Percentiles rank a stretch among this genome's conserved stretches.
Evolutionary conservation across 805 yeast genomes (phyloP).

Genomic region (Pichia californica): DNA sequence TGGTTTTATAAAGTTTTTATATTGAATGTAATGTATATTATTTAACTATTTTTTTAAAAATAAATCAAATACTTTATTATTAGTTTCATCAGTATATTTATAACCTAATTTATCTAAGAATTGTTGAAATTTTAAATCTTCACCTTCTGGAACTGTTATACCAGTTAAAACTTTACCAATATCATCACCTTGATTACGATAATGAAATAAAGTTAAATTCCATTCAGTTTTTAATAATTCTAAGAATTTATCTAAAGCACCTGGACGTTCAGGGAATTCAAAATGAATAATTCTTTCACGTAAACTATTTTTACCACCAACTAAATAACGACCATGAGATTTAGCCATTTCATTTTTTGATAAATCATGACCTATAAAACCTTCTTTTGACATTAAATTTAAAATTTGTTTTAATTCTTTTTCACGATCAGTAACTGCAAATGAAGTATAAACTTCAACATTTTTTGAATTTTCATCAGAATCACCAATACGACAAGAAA

Average conservation of each 20-base stretch:
- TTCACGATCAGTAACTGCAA: constrained; percentile 71
- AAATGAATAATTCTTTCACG: constrained; percentile 77
- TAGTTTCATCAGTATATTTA: constrained; percentile 71
- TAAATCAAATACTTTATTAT: constrained; percentile 77
- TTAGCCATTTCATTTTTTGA: constrained; percentile 94
- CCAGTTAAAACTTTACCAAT: constrained; percentile 91
- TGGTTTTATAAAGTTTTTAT: too few relatives aligned
- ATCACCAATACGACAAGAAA: constrained; percentile 72
- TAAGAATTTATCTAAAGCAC: constrained; percentile 81
- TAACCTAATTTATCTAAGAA: constrained; percentile 73
- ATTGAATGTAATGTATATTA: too few relatives aligned
- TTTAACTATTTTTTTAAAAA: constrained; percentile 39
- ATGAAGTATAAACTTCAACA: constrained; percentile 85
- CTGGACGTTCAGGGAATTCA: constrained; percentile 97
- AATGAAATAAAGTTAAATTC: constrained; percentile 93
- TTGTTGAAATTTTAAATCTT: constrained; percentile 54
- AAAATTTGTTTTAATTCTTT: constrained; percentile 65
- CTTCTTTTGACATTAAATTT: constrained; percentile 49
- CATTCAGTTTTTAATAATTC: constrained; percentile 65
- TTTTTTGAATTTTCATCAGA: constrained; percentile 29
- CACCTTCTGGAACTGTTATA: constrained; percentile 71
- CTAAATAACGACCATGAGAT: constrained; percentile 90
- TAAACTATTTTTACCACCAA: constrained; percentile 80
- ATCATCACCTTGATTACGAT: constrained; percentile 95
- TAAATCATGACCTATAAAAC: constrained; percentile 74